phyloP scores from a whole-genome alignment of 202 grass and related monocot species.

The Dendrocalamus latiflorus region DNA sequence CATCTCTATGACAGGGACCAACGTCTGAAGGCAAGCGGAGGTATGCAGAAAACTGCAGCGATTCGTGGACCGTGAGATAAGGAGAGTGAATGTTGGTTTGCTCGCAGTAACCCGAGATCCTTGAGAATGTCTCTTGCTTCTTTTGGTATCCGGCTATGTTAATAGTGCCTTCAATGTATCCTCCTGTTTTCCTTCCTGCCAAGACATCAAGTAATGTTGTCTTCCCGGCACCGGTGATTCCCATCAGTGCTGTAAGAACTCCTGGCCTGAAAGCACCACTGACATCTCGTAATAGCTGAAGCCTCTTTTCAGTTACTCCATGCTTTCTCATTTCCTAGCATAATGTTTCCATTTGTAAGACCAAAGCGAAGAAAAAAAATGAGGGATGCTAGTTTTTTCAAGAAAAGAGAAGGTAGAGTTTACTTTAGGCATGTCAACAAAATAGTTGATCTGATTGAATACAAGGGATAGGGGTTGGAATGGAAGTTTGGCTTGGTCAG shows the following conservation, averaged over 20 bases:
- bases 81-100: conserved; percentile 60
- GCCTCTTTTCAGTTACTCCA: too few relatives aligned
- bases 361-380: too few relatives aligned
- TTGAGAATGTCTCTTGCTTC: conserved; percentile 51
- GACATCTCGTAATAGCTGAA: too few relatives aligned
- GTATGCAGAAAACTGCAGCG: neutral
- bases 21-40: neutral
- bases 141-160: conserved; percentile 58
- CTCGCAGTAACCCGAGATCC: conserved; percentile 68
- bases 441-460: neutral
- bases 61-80: conserved; percentile 52
- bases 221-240: conserved; percentile 68
- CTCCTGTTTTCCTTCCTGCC: conserved; percentile 60
- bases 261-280: too few relatives aligned
- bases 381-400: too few relatives aligned
- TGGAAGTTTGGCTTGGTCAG: neutral
- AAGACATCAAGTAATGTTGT: conserved; percentile 74
- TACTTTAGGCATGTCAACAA: too few relatives aligned
- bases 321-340: too few relatives aligned
- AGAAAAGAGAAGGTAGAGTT: too few relatives aligned
- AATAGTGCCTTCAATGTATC: conserved; percentile 52
- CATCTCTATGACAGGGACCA: neutral
- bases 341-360: too few relatives aligned
- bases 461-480: neutral
- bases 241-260: too few relatives aligned